These are phyloP conservation scores for Kurtzmaniella quercitrusa DNA, from an alignment of 1,139 yeast genomes.

Conservation along the genomic window DNA sequence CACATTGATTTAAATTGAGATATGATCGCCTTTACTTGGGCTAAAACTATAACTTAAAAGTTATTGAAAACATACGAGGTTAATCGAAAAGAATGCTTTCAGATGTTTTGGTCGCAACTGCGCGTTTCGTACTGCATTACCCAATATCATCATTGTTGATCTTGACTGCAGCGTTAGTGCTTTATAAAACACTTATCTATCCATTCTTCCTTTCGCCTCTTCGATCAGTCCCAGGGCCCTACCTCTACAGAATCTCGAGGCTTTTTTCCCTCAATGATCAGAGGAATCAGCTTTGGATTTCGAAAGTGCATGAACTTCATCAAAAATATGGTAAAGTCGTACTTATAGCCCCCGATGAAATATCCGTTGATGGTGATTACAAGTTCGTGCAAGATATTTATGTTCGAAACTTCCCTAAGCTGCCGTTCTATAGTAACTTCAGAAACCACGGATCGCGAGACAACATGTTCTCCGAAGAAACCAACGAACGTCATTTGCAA, in stretches of 20 bases:
- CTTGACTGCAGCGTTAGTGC: not conserved
- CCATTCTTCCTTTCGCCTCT: slow-evolving; percentile 52
- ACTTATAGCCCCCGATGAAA: slow-evolving; percentile 57
- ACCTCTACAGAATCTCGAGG: slow-evolving; percentile 40
- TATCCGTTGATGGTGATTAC: slow-evolving; percentile 53
- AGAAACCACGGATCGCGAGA: slow-evolving; percentile 49
- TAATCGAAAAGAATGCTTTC: slow-evolving; percentile 3
- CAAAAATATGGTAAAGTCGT: slow-evolving; percentile 55
- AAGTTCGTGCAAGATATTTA: slow-evolving; percentile 55
- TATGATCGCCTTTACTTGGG: too few relatives aligned
- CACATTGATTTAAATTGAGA: too few relatives aligned
- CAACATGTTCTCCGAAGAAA: slow-evolving; percentile 57
- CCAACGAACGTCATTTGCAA: slow-evolving; percentile 44
- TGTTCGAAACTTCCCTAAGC: slow-evolving; percentile 54
- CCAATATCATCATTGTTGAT: slow-evolving; percentile 1
- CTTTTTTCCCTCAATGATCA: slow-evolving; percentile 50
- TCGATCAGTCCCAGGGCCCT: slow-evolving; percentile 59
- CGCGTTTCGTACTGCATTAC: slow-evolving; percentile 1
- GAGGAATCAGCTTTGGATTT: slow-evolving; percentile 50
- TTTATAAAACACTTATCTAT: slow-evolving; percentile 31
- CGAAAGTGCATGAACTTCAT: slow-evolving; percentile 49
- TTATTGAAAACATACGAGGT: too few relatives aligned
- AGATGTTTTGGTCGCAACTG: slow-evolving; percentile 1
- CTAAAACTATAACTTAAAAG: not conserved
- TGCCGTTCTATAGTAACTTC: slow-evolving; percentile 59